Evolutionary conservation across 106 monocot species (phyloP).

Genomic region (Iris macrosiphon): DNA sequence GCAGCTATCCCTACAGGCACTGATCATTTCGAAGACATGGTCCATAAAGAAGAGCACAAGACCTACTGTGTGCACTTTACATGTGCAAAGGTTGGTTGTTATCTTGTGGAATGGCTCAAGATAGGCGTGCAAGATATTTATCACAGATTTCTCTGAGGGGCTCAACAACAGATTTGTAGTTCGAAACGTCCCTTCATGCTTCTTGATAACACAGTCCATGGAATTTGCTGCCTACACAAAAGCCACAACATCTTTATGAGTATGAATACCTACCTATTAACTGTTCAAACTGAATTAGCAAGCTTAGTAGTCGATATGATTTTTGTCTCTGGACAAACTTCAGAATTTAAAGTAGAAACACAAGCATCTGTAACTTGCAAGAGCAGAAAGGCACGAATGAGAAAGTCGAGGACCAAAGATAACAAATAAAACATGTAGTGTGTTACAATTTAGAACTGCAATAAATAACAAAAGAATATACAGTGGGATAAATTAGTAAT

Average conservation of each 20-base stretch:
- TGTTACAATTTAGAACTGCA: no score
- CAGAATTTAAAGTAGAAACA: neutral
- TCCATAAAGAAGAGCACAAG: slow-evolving; percentile 91
- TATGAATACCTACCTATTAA: neutral
- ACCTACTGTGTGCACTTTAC: slow-evolving; percentile 59
- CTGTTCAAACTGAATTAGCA: neutral
- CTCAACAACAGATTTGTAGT: slow-evolving; percentile 35
- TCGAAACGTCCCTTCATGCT: slow-evolving; percentile 56
- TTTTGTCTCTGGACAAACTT: no score
- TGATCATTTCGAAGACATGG: slow-evolving; percentile 68
- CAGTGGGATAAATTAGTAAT: no score
- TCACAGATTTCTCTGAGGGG: slow-evolving; percentile 45
- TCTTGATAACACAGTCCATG: slow-evolving; percentile 64
- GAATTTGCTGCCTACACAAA: slow-evolving; percentile 58
- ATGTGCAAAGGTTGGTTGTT: slow-evolving; percentile 64
- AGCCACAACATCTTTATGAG: neutral
- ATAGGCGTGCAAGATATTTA: slow-evolving; percentile 43
- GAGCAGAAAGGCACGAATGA: no score
- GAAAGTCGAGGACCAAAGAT: no score
- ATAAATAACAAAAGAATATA: no score
- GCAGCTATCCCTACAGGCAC: slow-evolving; percentile 38
- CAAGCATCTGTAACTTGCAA: no score
- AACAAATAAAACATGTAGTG: no score
- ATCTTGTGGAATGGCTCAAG: slow-evolving; percentile 82
- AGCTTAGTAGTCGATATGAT: neutral